Base-by-base conservation (phyloP, 2,329 filamentous ascomycete genomes). In the Coniella vitis region DNA sequence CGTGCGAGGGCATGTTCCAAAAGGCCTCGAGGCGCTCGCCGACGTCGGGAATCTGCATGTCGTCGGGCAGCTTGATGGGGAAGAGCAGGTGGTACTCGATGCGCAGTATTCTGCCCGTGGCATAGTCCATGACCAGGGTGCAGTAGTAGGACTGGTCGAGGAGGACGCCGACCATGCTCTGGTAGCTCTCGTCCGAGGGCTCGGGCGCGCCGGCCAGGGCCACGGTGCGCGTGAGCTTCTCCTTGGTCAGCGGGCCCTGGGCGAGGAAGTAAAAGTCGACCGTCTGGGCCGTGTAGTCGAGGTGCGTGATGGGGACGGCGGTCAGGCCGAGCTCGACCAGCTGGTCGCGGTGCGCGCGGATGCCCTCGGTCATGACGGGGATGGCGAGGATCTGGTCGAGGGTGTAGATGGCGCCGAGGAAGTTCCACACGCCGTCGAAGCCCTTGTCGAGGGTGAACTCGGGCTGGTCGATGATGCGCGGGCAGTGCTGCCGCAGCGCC, bases 21-120 rank as follows among this genome's bases (percentile, higher is more conserved):
- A 53, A 53, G 16, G 17, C 45, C 14, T 32, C 25, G 12, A 53
- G 47, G 4, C 44, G 39, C 21, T 45, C 44, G 4, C 47, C 44
- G 12, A 53, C 19, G 9, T 29, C 34, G n/a, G 51, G 51, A 34
- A 53, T 53, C 9, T 34, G 17, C 51, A 53, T 47, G 21, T 47
- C 51, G n/a, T 45, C 38, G 17, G 51, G 51, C 17, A 53, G 39
- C 43, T 47, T 50, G 39, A 53, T 31, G 19, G 51, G 51, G 44
- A 53, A 53, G n/a, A 53, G 38, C n/a, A 53, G 40, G 36, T 53
- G 51, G 19, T 50, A 45, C 51, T 53, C 51, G 36, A 53, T 45
- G 36, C 38, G 35, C 43, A 21, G 20, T 16, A 47, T 31, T n/a
- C 35, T 50, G 3, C 51, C 44, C 8, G 38, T 50, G 16, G 21